Percentiles rank a stretch among this genome's conserved stretches.
Evolutionary conservation across 1,284 basidiomycete genomes (phyloP).

Genomic region (Heliocybe sulcata): DNA sequence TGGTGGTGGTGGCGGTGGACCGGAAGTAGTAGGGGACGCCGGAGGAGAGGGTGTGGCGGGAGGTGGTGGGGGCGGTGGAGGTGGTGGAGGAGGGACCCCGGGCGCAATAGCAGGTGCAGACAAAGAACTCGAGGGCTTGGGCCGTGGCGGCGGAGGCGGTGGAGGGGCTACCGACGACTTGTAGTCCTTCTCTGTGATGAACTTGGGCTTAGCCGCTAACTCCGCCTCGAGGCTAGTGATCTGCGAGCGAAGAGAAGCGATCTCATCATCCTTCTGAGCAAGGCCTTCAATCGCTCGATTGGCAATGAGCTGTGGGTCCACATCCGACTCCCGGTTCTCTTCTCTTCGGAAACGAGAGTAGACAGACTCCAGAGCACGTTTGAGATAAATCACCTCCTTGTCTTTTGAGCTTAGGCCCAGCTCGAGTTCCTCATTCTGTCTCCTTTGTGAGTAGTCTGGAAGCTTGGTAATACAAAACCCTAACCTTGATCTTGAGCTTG

Average conservation of each 20-base stretch:
- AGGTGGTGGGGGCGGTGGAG: conserved; percentile 14
- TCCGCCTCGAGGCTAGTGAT: conserved; percentile 46
- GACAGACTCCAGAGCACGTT: conserved; percentile 79
- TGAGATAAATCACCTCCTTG: conserved; percentile 72
- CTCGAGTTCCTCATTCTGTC: conserved; percentile 52
- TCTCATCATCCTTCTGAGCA: conserved; percentile 65
- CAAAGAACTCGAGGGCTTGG: conserved; percentile 10
- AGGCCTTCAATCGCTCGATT: conserved; percentile 65
- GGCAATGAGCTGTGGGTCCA: conserved; percentile 70
- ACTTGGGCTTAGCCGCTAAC: conserved; percentile 43
- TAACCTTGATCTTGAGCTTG: conserved; percentile 62
- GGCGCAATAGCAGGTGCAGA: conserved; percentile 6
- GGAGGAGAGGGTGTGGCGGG: conserved; percentile 14
- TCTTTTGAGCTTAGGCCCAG: conserved; percentile 43
- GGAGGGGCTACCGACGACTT: conserved; percentile 61
- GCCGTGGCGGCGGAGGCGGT: conserved; percentile 36
- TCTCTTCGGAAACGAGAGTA: conserved; percentile 67
- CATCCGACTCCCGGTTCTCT: conserved; percentile 36
- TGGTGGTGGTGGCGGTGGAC: conserved; percentile 16
- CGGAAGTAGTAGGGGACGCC: conserved; percentile 5
- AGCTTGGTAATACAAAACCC: conserved; percentile 5
- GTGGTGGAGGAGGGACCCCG: conserved; percentile 8
- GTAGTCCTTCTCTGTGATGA: conserved; percentile 59
- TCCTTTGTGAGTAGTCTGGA: conserved; percentile 5
- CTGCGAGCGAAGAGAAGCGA: conserved; percentile 43